These are phyloP conservation scores for Penicillium sp. DNA, from an alignment of 2,329 filamentous ascomycete species.

Conservation along the genomic window DNA sequence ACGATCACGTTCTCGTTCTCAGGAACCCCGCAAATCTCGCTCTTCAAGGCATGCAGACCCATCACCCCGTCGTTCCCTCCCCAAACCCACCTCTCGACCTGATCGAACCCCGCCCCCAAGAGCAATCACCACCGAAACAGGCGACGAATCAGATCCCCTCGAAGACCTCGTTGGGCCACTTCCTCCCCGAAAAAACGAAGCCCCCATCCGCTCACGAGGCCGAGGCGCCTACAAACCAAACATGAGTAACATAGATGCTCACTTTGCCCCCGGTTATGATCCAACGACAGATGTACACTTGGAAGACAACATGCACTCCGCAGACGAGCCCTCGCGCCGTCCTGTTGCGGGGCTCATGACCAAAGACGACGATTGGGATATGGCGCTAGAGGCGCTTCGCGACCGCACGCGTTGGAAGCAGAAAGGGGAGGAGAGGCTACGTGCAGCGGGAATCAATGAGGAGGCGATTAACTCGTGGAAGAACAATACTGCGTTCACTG, in stretches of 20 bases:
- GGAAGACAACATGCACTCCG: conserved; percentile 52
- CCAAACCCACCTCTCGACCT: not conserved
- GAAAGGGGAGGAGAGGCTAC: conserved; percentile 73
- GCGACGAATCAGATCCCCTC: conserved; percentile 66
- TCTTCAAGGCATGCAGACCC: conserved; percentile 5
- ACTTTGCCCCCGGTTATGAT: conserved; percentile 70
- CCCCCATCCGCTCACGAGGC: conserved; percentile 62
- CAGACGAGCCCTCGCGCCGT: conserved; percentile 55
- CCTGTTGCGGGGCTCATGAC: conserved; percentile 47
- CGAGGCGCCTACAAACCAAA: conserved; percentile 65
- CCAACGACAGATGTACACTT: conserved; percentile 49
- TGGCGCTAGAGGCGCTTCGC: conserved; percentile 73
- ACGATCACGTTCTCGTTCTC: conserved; percentile 10
- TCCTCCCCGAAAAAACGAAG: conserved; percentile 53
- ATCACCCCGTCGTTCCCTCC: conserved; percentile 8
- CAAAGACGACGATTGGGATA: conserved; percentile 71
- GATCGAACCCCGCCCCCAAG: conserved; percentile 3
- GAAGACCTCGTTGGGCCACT: conserved; percentile 75
- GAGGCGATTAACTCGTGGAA: conserved; percentile 73
- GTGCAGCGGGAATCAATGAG: conserved; percentile 76
- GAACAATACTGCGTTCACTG: conserved; percentile 60
- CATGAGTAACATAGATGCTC: conserved; percentile 72
- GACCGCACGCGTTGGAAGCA: conserved; percentile 79
- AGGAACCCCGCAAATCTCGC: not conserved
- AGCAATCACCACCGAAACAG: conserved; percentile 11